These are phyloP conservation scores for Pseudogymnoascus sp. DNA, from an alignment of 2,329 filamentous ascomycete genomes.

Conservation along the genomic window DNA sequence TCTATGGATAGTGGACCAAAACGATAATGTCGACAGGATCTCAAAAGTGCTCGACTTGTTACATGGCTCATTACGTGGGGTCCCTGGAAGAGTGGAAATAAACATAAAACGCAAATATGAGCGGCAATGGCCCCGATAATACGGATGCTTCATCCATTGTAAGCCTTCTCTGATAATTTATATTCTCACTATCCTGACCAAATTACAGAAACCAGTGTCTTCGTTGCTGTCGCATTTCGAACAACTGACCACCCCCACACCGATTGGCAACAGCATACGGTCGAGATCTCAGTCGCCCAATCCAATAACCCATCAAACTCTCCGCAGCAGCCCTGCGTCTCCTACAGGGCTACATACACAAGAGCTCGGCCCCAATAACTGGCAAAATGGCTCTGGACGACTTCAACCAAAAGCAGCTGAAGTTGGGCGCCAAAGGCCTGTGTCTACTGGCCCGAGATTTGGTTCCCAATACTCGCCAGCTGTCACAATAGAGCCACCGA, in stretches of 20 bases:
- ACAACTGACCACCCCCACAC: conserved; percentile 35
- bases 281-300: conserved; percentile 9
- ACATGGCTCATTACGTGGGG: conserved; percentile 6
- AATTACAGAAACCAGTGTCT: conserved; percentile 65
- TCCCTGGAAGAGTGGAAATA: background rate
- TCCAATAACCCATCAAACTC: background rate
- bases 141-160: conserved; percentile 73
- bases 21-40: conserved; percentile 4
- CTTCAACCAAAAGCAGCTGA: background rate
- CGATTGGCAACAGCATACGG: background rate
- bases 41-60: conserved; percentile 5
- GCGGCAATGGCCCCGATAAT: conserved; percentile 45
- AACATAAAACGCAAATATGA: conserved; percentile 31
- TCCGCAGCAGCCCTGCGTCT: background rate
- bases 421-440: background rate
- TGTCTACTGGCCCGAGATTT: conserved; percentile 1
- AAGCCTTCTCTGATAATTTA: conserved; percentile 28
- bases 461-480: conserved; percentile 44
- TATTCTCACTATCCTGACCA: background rate
- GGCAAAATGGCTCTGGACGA: background rate
- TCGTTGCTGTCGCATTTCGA: conserved; percentile 76
- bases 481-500: conserved; percentile 62
- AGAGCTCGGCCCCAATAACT: background rate
- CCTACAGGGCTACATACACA: background rate
- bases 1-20: background rate